phyloP scores from a whole-genome alignment of 2,329 filamentous ascomycete genomes.

The Botrytis tulipae region DNA sequence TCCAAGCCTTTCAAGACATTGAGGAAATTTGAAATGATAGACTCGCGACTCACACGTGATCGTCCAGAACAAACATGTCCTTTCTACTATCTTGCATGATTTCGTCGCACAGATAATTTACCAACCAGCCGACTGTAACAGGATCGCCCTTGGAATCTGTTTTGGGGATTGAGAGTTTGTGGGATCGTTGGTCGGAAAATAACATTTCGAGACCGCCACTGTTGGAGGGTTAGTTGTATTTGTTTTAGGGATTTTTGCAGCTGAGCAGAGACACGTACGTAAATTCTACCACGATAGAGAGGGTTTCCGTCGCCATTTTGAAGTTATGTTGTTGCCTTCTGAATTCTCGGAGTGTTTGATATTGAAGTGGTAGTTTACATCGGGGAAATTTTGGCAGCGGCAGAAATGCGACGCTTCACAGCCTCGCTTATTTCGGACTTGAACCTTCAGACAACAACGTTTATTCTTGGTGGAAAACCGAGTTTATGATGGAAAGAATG shows the following conservation, averaged over 20 bases:
- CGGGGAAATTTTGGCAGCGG: neutral
- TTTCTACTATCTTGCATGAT: conserved; percentile 82
- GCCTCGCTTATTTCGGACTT: conserved; percentile 11
- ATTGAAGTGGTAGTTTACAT: neutral
- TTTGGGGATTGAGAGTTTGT: conserved; percentile 66
- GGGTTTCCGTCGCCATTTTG: conserved; percentile 37
- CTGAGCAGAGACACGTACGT: conserved; percentile 35
- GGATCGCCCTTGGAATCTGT: conserved; percentile 57
- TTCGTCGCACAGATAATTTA: conserved; percentile 74
- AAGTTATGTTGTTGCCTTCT: neutral
- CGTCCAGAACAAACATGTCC: conserved; percentile 86
- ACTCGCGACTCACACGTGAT: conserved; percentile 68
- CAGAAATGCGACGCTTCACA: conserved; percentile 2
- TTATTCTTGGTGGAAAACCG: neutral
- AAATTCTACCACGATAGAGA: conserved; percentile 72
- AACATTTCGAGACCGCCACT: conserved; percentile 94
- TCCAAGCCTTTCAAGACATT: conserved; percentile 9
- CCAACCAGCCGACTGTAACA: conserved; percentile 71
- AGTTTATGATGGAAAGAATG: neutral
- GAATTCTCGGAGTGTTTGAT: neutral
- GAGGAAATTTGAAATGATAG: conserved; percentile 25
- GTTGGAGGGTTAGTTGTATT: conserved; percentile 19
- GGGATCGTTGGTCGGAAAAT: conserved; percentile 78
- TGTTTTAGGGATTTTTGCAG: neutral
- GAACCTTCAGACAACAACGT: neutral